These are phyloP conservation scores for Trichoderma atroviride DNA, from an alignment of 2,329 filamentous ascomycete species.

Conservation along the genomic window DNA sequence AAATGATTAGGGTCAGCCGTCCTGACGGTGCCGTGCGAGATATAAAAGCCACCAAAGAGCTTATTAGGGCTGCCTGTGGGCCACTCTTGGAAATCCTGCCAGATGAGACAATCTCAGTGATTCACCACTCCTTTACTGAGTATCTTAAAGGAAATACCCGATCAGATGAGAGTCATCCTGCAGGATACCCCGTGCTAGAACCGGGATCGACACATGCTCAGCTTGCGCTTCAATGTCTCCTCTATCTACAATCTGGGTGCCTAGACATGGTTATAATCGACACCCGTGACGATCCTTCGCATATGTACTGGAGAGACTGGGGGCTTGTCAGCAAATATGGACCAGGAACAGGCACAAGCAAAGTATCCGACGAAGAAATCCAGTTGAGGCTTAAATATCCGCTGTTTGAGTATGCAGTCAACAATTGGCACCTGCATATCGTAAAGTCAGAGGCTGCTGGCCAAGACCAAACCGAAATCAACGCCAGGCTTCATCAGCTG, in stretches of 20 bases:
- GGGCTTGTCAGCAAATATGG: background rate
- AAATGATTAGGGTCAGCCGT: slow-evolving; percentile 32
- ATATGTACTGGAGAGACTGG: background rate
- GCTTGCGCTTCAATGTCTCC: slow-evolving; percentile 31
- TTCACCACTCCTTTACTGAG: slow-evolving; percentile 55
- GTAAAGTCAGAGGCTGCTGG: slow-evolving; percentile 30
- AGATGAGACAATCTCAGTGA: slow-evolving; percentile 48
- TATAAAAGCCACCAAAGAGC: slow-evolving; percentile 40
- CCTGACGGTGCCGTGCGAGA: slow-evolving; percentile 13
- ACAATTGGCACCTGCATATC: slow-evolving; percentile 38
- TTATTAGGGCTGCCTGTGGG: slow-evolving; percentile 45
- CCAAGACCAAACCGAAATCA: slow-evolving; percentile 29
- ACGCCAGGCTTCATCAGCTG: slow-evolving; percentile 22
- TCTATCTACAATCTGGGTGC: slow-evolving; percentile 31
- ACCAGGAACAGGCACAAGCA: background rate
- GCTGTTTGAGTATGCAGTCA: slow-evolving; percentile 37
- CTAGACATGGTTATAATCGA: slow-evolving; percentile 3
- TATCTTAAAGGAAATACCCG: slow-evolving; percentile 40
- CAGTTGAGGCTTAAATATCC: slow-evolving; percentile 31
- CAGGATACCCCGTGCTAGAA: slow-evolving; percentile 30
- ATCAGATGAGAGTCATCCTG: background rate
- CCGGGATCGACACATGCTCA: slow-evolving; percentile 30
- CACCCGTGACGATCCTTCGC: background rate
- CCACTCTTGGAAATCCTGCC: slow-evolving; percentile 49
- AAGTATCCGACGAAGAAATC: slow-evolving; percentile 1